Evolutionary conservation across 768 basidiomycete genomes (phyloP).

Genomic region (Psilocybe sp.): DNA sequence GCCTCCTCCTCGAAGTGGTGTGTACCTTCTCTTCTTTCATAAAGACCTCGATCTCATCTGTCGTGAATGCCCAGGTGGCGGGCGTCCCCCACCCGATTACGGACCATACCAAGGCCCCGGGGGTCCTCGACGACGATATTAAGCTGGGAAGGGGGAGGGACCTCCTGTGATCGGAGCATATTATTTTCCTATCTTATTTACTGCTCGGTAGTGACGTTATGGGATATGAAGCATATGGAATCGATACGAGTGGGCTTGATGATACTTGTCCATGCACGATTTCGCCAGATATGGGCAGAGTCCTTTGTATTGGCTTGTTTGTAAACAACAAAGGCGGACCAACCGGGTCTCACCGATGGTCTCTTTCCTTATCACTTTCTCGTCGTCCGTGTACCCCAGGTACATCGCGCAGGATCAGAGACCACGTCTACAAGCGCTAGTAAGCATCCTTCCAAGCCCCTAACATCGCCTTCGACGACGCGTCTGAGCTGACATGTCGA

Average conservation of each 20-base stretch:
- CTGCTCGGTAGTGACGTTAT: no score
- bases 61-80: constrained; percentile 33
- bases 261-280: constrained; percentile 2
- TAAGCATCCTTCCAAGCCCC: constrained; percentile 20
- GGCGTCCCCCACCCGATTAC: constrained; percentile 82
- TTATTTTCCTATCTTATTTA: neutral
- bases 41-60: neutral
- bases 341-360: constrained; percentile 21
- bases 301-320: constrained; percentile 13
- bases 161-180: neutral
- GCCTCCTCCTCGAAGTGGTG: constrained; percentile 50
- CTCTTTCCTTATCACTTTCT: constrained; percentile 20
- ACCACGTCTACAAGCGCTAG: constrained; percentile 24
- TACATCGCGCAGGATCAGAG: constrained; percentile 29
- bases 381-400: constrained; percentile 28
- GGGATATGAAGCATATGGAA: no score
- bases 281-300: constrained; percentile 4
- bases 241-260: no score
- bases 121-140: constrained; percentile 22
- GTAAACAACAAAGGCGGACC: constrained; percentile 16
- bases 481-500: neutral
- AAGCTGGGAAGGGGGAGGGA: neutral
- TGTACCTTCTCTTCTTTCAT: constrained; percentile 13
- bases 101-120: constrained; percentile 81
- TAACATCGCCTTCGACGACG: constrained; percentile 5